Evolutionary conservation across 768 basidiomycete species (phyloP), one percentile per base, ranked within the genome.

Genomic region (Lepiota brunneoincarnata): DNA sequence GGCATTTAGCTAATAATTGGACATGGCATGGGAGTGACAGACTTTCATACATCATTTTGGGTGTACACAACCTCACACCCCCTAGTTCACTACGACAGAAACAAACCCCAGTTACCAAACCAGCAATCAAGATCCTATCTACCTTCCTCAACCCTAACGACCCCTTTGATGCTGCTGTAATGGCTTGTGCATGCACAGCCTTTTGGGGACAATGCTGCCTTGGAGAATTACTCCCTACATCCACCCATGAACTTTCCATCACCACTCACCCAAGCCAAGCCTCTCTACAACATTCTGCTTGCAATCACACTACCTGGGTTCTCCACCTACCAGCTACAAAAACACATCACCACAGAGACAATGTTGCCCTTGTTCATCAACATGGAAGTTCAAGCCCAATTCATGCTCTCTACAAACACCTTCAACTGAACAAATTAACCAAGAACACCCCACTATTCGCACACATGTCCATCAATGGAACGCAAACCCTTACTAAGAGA

Each of bases 271-370:
- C 14, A 3, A 40, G 15, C 34, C 6, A 5, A 4, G 28, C 49
- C 40, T 50, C 56, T 3, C 20, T 45, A 0, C 37, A 41, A 11
- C 61, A 52, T 39, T 55, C 62, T 11, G 55, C 58, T 4, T 63
- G 54, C 59, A 52, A 45, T 31, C n/a, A 45, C 4, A 9, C 15
- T 23, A 18, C 50, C 9, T 51, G 50, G 50, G 20, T 51, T 2
- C 43, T 65, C 23, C 67, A 66, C 35, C 69, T 75, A 7, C 72
- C 74, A 0, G 72, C 69, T 65, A 67, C 70, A 0, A 74, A 75
- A 49, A 68, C 69, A 0, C 70, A 68, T 1, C 31, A 51, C 0
- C 28, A 60, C 4, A 34, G 35, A 0, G 66, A 74, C 3, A 67
- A 67, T 0, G 58, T 65, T 21, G 58, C 71, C n/a, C 57, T 64